Base-by-base conservation (phyloP, 2,329 filamentous ascomycete species). In the Phaeomoniella chlamydospora region DNA sequence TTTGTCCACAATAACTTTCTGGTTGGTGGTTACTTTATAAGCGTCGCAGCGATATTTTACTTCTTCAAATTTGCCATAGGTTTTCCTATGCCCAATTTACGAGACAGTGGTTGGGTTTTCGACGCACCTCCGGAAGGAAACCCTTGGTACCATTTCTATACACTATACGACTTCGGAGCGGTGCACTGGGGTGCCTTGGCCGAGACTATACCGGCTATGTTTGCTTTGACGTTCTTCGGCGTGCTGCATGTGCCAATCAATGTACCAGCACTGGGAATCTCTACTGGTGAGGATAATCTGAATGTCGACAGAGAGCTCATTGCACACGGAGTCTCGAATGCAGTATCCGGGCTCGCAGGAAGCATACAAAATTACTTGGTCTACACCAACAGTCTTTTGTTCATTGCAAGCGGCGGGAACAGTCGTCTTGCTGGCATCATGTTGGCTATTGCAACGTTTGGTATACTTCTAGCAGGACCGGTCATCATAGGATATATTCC, bases 111-210 rank as follows among this genome's bases (percentile, higher is more conserved):
- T 13, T 98, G 90, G 90, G 80, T 96, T 9, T 98, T 98, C 49
- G 72, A 84, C 47, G 80, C 80, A 0, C 88, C 90, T 1, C 79
- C 80, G 32, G 78, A 79, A 6, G 81, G 74, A 10, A 84, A 93
- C 48, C 86, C 90, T 0, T 98, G 92, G 75, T 98, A 90, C 73
- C 86, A 90, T 53, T 98, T 98, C 50, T 98, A 94, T 60, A 92
- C 85, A 1, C 71, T 96, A 33, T 98, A 94, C 58, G 78, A 90
- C 50, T 84, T 94, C 49, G 67, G 77, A 34, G 67, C 79, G 15
- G 80, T 96, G 3, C 73, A 87, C 46, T 94, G 84, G 81, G 68
- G 70, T 31, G 90, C 88, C 2, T 70, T 98, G 34, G 61, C 68
- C n/a, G 77, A 86, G 49, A 87, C 81, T 1, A 70, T 94, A 18